Conservation (phyloP, 1,284 basidiomycete species). For the Peniophora sp. region DNA sequence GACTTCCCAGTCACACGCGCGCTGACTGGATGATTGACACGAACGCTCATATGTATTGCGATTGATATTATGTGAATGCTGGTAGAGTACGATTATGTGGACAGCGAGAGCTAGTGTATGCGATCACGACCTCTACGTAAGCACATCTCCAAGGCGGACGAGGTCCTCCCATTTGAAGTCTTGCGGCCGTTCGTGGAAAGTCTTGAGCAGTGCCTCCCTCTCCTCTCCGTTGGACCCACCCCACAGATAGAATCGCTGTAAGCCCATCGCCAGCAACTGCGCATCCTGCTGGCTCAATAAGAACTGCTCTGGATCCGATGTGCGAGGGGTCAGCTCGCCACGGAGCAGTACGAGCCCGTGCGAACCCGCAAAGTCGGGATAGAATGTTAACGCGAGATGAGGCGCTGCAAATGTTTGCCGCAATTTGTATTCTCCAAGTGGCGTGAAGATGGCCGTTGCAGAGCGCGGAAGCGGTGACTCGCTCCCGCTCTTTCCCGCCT, state of each 20-base stretch:
- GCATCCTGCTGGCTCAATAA: constrained; percentile 75
- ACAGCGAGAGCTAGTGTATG: too few relatives aligned
- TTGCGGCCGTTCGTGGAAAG: constrained; percentile 67
- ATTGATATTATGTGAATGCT: too few relatives aligned
- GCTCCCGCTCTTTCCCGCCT: constrained; percentile 1
- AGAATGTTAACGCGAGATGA: constrained; percentile 85
- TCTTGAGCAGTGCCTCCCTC: constrained; percentile 42
- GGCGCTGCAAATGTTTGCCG: constrained; percentile 86
- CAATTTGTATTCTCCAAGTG: constrained; percentile 91
- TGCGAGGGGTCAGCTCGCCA: constrained; percentile 81
- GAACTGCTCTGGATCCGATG: constrained; percentile 33
- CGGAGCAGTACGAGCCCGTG: constrained; percentile 85
- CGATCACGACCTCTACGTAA: not conserved
- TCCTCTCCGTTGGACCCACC: constrained; percentile 24
- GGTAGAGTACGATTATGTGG: too few relatives aligned
- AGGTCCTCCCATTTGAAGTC: constrained; percentile 73
- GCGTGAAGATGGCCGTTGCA: constrained; percentile 84
- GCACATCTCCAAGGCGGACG: constrained; percentile 35
- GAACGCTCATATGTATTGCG: too few relatives aligned
- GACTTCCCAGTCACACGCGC: too few relatives aligned
- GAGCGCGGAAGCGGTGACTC: constrained; percentile 35
- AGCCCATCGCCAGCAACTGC: constrained; percentile 67
- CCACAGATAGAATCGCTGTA: constrained; percentile 84
- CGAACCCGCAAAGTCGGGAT: constrained; percentile 79
- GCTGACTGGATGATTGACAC: too few relatives aligned